These are phyloP conservation scores for Penicillium manginii DNA, from an alignment of 495 filamentous ascomycete species.

Conservation along the genomic window DNA sequence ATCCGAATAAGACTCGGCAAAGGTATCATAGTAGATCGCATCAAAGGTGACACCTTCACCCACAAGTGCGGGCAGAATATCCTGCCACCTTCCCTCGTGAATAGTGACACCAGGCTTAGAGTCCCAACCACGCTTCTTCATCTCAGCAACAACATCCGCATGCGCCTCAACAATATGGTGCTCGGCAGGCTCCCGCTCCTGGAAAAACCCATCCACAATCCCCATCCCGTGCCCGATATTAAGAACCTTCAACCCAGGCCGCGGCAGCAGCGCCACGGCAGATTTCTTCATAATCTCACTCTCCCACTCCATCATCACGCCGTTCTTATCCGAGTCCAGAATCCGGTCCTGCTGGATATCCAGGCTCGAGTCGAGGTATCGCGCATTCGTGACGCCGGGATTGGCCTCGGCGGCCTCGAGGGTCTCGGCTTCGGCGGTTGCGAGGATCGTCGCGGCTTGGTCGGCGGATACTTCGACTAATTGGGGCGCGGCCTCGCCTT, in stretches of 20 bases:
- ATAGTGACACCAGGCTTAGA: conserved; percentile 65
- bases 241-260: conserved; percentile 68
- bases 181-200: conserved; percentile 59
- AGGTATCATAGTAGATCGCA: conserved; percentile 97
- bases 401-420: conserved; percentile 21
- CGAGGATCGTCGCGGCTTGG: conserved; percentile 3
- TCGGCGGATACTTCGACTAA: conserved; percentile 34
- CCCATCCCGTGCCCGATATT: conserved; percentile 98
- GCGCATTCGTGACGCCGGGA: conserved; percentile 59
- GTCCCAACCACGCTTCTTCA: conserved; percentile 66
- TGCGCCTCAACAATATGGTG: conserved; percentile 97
- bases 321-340: conserved; percentile 79
- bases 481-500: conserved; percentile 27
- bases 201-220: conserved; percentile 86
- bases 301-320: conserved; percentile 99
- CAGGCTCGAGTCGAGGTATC: conserved; percentile 78
- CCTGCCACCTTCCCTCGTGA: conserved; percentile 83
- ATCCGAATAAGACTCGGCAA: conserved; percentile 87
- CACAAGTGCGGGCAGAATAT: conserved; percentile 72
- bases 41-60: conserved; percentile 76
- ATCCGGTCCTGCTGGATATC: conserved; percentile 76
- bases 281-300: conserved; percentile 83
- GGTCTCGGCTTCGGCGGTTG: conserved; percentile 20
- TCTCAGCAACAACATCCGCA: conserved; percentile 72
- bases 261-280: conserved; percentile 64